Conservation (phyloP, 225 moss, liverwort and hornwort genomes). For the Rhytidiadelphus loreus region DNA sequence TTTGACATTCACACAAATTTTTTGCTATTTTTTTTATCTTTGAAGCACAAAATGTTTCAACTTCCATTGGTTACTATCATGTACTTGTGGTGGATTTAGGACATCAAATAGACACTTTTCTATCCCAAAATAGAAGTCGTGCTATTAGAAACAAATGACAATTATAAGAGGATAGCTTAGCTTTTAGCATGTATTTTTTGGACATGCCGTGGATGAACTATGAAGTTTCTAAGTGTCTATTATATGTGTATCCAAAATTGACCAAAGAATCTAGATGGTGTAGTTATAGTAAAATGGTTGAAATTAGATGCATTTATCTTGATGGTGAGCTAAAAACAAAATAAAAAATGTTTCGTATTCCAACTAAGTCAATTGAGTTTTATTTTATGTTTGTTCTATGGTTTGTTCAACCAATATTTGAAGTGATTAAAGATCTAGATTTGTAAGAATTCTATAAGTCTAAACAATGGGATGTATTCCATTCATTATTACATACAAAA, state of each 20-base stretch:
- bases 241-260: neutral
- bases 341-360: neutral
- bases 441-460: neutral
- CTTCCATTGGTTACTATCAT: neutral
- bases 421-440: neutral
- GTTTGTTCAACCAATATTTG: neutral
- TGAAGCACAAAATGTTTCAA: neutral
- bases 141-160: neutral
- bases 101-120: neutral
- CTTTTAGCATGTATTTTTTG: neutral
- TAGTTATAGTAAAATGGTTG: neutral
- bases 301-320: neutral
- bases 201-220: rapidly evolving
- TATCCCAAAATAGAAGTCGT: neutral
- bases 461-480: neutral
- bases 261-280: neutral
- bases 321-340: neutral
- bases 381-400: neutral
- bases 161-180: neutral
- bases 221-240: neutral
- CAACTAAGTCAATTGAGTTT: neutral
- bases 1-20: neutral
- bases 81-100: neutral
- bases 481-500: too few species aligned
- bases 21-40: neutral